A percentile compares a stretch with the other conserved stretches of the same genome.
These are phyloP conservation scores for Gossypium turneri DNA, from an alignment of 345 rosid genomes.

Conservation along the genomic window DNA sequence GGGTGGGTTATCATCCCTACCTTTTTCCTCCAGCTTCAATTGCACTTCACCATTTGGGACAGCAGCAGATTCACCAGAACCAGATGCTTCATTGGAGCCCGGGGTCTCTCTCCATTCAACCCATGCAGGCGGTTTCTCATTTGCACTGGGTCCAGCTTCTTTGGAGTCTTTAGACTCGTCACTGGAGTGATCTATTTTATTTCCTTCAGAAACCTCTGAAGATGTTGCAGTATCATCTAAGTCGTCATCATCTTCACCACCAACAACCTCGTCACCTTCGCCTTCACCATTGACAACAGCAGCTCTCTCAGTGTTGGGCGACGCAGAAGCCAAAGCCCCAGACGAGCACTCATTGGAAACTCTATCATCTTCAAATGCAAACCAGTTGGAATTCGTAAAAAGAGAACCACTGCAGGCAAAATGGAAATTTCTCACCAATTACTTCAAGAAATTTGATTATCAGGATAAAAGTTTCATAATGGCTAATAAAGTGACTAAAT, in stretches of 20 bases:
- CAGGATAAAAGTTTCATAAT: not conserved
- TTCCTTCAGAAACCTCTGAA: constrained; percentile 34
- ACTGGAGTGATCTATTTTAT: constrained; percentile 32
- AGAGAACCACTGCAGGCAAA: constrained; percentile 59
- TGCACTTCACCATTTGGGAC: constrained; percentile 44
- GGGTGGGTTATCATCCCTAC: constrained; percentile 24
- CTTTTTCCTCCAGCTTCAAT: constrained; percentile 29
- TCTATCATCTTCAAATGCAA: constrained; percentile 77
- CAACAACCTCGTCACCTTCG: not conserved
- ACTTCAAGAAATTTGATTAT: not conserved
- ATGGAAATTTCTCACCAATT: not conserved
- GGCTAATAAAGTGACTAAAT: not conserved
- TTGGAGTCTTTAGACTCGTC: constrained; percentile 34
- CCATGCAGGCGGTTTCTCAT: constrained; percentile 66
- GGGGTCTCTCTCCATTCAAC: constrained; percentile 85
- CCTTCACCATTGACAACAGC: constrained; percentile 25
- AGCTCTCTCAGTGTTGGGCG: constrained; percentile 45
- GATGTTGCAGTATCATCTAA: constrained; percentile 47
- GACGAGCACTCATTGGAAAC: constrained; percentile 48
- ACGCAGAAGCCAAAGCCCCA: constrained; percentile 53
- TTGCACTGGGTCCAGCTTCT: constrained; percentile 31
- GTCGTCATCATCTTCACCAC: constrained; percentile 34
- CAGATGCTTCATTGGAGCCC: constrained; percentile 39
- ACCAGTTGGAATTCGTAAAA: constrained; percentile 88
- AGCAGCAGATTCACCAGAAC: constrained; percentile 30